These are phyloP conservation scores for Incumbomyces lentus DNA, from an alignment of 2,329 filamentous ascomycete genomes.

Conservation along the genomic window DNA sequence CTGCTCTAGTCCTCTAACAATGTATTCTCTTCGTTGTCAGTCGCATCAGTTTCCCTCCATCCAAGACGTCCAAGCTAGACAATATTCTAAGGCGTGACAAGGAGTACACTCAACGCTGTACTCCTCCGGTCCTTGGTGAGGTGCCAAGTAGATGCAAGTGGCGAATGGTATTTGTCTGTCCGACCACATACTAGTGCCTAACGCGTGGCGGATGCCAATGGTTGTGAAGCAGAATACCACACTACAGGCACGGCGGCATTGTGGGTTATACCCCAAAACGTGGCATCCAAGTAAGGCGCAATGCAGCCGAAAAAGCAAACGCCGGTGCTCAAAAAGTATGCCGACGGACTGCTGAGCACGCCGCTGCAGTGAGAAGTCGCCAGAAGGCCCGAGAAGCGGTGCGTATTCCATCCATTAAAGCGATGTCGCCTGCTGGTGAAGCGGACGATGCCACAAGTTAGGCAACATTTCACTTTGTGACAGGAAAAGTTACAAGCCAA, in stretches of 20 bases:
- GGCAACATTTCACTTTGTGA: too few relatives aligned
- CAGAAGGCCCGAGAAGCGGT: not conserved
- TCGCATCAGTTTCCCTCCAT: too few relatives aligned
- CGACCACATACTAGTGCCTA: slow-evolving; percentile 36
- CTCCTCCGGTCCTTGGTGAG: slow-evolving; percentile 30
- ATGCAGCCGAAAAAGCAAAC: not conserved
- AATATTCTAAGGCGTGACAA: slow-evolving; percentile 23
- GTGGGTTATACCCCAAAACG: not conserved
- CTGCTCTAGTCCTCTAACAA: not conserved
- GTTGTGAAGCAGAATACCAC: slow-evolving; percentile 23
- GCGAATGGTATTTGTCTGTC: slow-evolving; percentile 35
- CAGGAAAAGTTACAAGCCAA: too few relatives aligned
- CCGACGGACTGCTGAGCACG: slow-evolving; percentile 31
- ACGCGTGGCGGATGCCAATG: slow-evolving; percentile 33
- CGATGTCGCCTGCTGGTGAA: too few relatives aligned
- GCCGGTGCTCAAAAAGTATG: slow-evolving; percentile 33
- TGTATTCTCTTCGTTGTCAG: not conserved
- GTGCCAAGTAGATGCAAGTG: slow-evolving; percentile 32
- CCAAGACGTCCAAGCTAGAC: slow-evolving; percentile 8
- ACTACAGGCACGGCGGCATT: slow-evolving; percentile 30
- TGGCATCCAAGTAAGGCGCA: too few relatives aligned
- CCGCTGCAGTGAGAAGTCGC: slow-evolving; percentile 13
- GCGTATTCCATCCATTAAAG: not conserved
- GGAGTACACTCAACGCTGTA: slow-evolving; percentile 32
- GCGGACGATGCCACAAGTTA: too few relatives aligned